Percentiles rank a stretch among this genome's conserved stretches.
Evolutionary conservation across 1,139 yeast species (phyloP).

Genomic region (Yamadazyma atlantica): DNA sequence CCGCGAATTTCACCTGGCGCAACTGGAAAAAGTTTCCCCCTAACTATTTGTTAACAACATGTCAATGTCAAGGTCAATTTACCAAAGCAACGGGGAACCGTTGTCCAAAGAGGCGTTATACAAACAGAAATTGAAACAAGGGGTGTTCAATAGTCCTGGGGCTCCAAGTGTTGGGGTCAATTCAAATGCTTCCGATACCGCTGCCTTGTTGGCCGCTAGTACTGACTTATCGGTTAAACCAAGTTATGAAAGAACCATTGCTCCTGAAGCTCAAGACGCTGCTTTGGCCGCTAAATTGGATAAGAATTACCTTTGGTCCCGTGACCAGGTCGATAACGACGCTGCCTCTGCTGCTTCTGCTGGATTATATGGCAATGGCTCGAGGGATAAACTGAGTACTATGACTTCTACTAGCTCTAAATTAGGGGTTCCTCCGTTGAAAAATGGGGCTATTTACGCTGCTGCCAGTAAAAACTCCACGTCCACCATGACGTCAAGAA

Average conservation of each 20-base stretch:
- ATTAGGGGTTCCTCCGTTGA: slow-evolving; percentile 42
- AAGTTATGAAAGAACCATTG: slow-evolving; percentile 58
- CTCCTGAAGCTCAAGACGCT: slow-evolving; percentile 67
- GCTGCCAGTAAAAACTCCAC: slow-evolving; percentile 46
- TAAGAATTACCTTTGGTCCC: slow-evolving; percentile 42
- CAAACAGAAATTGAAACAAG: slow-evolving; percentile 74
- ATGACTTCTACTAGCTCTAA: slow-evolving; percentile 11
- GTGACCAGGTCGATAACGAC: slow-evolving; percentile 39
- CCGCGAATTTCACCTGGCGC: no score
- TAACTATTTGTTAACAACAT: slow-evolving; percentile 14
- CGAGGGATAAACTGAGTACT: slow-evolving; percentile 19
- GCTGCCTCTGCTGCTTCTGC: slow-evolving; percentile 48
- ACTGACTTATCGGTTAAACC: slow-evolving; percentile 64
- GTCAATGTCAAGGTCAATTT: slow-evolving; percentile 44
- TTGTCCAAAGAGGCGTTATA: slow-evolving; percentile 73
- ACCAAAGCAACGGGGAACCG: slow-evolving; percentile 69
- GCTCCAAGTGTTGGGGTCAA: slow-evolving; percentile 69
- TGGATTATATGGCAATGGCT: slow-evolving; percentile 21
- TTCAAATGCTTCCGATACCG: slow-evolving; percentile 68
- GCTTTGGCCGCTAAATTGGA: slow-evolving; percentile 56
- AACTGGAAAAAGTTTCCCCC: neutral
- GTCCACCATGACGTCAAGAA: slow-evolving; percentile 47
- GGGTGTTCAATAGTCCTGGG: slow-evolving; percentile 71
- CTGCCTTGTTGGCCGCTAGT: slow-evolving; percentile 71
- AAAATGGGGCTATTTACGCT: slow-evolving; percentile 36